These are phyloP conservation scores for Bruguiera gymnorhiza DNA, from an alignment of 345 rosid species.

Conservation along the genomic window DNA sequence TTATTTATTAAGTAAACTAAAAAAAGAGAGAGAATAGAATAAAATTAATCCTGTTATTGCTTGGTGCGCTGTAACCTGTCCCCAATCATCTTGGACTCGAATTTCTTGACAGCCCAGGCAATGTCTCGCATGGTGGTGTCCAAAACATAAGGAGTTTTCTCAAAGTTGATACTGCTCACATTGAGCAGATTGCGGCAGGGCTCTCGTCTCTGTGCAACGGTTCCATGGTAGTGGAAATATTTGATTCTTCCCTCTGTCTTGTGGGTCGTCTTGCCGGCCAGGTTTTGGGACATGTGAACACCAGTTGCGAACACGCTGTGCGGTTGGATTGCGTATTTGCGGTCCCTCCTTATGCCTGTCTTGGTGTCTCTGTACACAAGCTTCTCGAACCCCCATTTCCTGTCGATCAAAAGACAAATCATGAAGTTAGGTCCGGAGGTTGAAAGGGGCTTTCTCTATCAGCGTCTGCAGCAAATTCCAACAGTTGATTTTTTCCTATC, in stretches of 20 bases:
- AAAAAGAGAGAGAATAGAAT: background rate
- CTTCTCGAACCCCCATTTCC: conserved; percentile 97
- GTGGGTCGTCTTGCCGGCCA: conserved; percentile 61
- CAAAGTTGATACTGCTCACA: conserved; percentile 36
- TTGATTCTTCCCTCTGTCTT: conserved; percentile 51
- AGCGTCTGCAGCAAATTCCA: no score
- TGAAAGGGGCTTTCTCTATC: no score
- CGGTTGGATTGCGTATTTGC: conserved; percentile 84
- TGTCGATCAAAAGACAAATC: conserved; percentile 19
- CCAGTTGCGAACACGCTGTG: conserved; percentile 69
- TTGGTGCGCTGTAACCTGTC: conserved; percentile 52
- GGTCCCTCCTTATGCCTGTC: conserved; percentile 68
- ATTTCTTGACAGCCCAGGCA: conserved; percentile 53
- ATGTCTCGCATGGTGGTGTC: conserved; percentile 64
- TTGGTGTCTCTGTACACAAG: conserved; percentile 71
- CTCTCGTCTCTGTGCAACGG: conserved; percentile 63
- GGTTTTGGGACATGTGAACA: conserved; percentile 86
- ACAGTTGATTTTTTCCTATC: no score
- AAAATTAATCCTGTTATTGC: conserved; percentile 43
- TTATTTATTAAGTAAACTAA: background rate
- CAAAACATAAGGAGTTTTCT: conserved; percentile 57
- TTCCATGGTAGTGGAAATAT: conserved; percentile 90
- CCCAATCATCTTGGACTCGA: conserved; percentile 71
- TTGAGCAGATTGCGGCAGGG: conserved; percentile 65
- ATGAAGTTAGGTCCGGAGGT: no score